These are phyloP conservation scores for Chaetomium cochliodes DNA, from an alignment of 495 filamentous ascomycete species.

Conservation along the genomic window DNA sequence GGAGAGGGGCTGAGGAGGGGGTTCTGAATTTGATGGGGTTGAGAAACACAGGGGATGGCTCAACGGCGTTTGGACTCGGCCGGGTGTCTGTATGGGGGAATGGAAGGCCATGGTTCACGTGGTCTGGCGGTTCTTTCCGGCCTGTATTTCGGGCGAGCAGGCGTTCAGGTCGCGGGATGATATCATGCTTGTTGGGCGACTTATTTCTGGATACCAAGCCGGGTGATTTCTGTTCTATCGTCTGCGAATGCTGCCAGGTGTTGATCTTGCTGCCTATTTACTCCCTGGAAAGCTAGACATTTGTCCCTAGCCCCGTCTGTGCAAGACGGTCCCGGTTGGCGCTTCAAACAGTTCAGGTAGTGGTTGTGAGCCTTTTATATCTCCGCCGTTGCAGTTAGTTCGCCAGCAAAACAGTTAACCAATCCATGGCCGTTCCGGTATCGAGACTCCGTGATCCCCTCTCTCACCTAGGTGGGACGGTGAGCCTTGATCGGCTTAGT, in stretches of 20 bases:
- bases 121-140: slow-evolving; percentile 10
- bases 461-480: slow-evolving; percentile 2
- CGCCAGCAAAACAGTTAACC: neutral
- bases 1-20: neutral
- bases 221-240: neutral
- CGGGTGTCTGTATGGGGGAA: slow-evolving; percentile 1
- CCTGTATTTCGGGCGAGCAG: slow-evolving; percentile 19
- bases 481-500: neutral
- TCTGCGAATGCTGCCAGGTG: neutral
- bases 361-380: neutral
- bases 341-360: too few relatives aligned
- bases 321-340: too few relatives aligned
- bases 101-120: neutral
- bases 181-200: slow-evolving; percentile 22
- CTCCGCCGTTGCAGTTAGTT: neutral
- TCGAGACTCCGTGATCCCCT: neutral
- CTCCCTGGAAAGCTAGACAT: too few relatives aligned
- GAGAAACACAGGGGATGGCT: slow-evolving; percentile 6
- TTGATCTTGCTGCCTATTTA: neutral
- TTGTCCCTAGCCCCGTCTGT: too few relatives aligned
- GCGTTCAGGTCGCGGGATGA: slow-evolving; percentile 30
- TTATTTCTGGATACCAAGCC: neutral
- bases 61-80: slow-evolving; percentile 21
- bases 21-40: neutral
- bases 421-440: neutral